Percentiles rank a stretch among this genome's conserved stretches.
Evolutionary conservation across 352 stramenopile species (phyloP).

Genomic region (Phytophthora nicotianae): DNA sequence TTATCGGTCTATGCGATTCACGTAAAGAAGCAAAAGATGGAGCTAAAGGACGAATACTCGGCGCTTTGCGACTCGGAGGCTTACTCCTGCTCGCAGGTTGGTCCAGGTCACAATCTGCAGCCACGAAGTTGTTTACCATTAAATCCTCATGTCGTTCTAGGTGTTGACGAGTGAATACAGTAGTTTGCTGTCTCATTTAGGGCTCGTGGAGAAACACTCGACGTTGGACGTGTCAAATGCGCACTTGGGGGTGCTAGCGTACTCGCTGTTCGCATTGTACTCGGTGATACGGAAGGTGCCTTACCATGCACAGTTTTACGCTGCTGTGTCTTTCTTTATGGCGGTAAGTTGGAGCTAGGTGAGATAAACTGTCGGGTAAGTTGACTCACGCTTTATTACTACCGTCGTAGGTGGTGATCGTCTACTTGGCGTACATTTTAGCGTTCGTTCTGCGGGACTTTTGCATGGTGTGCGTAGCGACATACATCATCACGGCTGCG

Average conservation of each 20-base stretch:
- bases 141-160: conserved; percentile 15
- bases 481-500: conserved; percentile 53
- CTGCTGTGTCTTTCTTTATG: conserved; percentile 38
- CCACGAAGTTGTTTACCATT: conserved; percentile 1
- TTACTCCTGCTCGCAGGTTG: conserved; percentile 64
- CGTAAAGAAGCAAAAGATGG: conserved; percentile 55
- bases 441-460: conserved; percentile 60
- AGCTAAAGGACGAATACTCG: conserved; percentile 38
- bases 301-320: conserved; percentile 56
- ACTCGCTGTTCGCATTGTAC: conserved; percentile 55
- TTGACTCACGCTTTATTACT: conserved; percentile 7
- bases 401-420: conserved; percentile 40
- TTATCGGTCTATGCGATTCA: conserved; percentile 50
- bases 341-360: conserved; percentile 28
- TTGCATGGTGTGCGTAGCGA: conserved; percentile 59
- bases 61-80: conserved; percentile 61
- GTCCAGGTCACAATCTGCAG: not conserved
- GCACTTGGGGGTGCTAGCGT: conserved; percentile 50
- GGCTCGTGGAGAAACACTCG: conserved; percentile 46
- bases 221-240: conserved; percentile 57
- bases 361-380: not conserved
- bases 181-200: conserved; percentile 46
- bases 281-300: conserved; percentile 41
- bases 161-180: conserved; percentile 68
- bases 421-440: conserved; percentile 65